Percentiles rank a stretch among this genome's conserved stretches.
phyloP scores from a whole-genome alignment of 768 basidiomycete genomes.

The Sutorius australiensis region DNA sequence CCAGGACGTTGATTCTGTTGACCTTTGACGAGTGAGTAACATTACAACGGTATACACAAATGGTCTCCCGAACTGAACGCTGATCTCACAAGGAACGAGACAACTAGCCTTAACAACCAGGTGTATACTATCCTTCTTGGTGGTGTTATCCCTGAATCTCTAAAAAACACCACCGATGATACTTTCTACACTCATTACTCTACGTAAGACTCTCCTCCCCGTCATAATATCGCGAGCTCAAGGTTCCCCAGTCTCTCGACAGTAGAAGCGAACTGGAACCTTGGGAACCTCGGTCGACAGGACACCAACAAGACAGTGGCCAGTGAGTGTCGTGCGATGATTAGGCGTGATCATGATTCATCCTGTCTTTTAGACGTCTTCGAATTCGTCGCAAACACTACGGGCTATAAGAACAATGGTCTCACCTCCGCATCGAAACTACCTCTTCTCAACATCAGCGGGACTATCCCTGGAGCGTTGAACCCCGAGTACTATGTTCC shows the following conservation, averaged over 20 bases:
- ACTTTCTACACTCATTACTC: constrained; percentile 62
- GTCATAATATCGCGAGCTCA: not conserved
- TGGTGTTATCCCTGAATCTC: constrained; percentile 38
- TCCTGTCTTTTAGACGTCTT: constrained; percentile 41
- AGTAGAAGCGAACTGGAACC: constrained; percentile 56
- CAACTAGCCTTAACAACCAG: constrained; percentile 39
- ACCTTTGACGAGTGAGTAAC: constrained; percentile 57
- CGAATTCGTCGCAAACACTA: constrained; percentile 44
- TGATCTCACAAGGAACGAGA: constrained; percentile 19
- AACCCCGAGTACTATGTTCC: constrained; percentile 38
- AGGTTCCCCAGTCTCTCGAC: constrained; percentile 38
- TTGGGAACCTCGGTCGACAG: constrained; percentile 52
- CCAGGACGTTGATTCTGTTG: constrained; percentile 52
- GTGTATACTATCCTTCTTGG: constrained; percentile 44
- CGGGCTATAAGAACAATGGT: constrained; percentile 43
- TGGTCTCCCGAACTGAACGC: not conserved
- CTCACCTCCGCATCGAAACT: constrained; percentile 22
- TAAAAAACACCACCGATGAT: constrained; percentile 44
- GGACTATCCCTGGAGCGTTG: constrained; percentile 39
- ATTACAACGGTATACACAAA: not conserved
- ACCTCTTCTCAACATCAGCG: constrained; percentile 38
- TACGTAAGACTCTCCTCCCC: constrained; percentile 9
- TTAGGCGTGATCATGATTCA: not conserved
- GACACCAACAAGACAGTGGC: constrained; percentile 44
- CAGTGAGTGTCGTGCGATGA: constrained; percentile 3